Evolutionary conservation across 2,329 filamentous ascomycete species (phyloP), one percentile per base, ranked within the genome.

Genomic region (Aspergillus bombycis): DNA sequence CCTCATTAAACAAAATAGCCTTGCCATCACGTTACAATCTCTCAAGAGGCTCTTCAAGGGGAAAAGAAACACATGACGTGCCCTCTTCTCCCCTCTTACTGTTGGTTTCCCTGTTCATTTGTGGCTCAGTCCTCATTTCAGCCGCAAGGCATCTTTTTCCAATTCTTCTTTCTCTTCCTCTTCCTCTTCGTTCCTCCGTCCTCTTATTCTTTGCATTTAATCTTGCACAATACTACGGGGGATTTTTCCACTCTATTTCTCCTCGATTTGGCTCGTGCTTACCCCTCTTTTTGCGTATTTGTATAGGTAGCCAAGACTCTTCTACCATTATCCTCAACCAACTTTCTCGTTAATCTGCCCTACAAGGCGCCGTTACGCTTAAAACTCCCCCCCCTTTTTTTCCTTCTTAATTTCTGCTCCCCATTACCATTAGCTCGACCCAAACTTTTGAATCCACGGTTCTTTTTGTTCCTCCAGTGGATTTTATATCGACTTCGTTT

Each of bases 61-160:
- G 32, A n/a, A 41, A 10, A 23, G n/a, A 36, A 36, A 55, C 52
- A 55, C 52, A 55, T 55, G 52, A 55, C 52, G 52, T 55, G 23
- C 52, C n/a, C 30, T n/a, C 38, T 26, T 50, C 62, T 53, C 32
- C 34, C 28, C 58, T 28, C 23, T 41, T 56, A 34, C 55, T 65
- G 55, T 34, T 56, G 26, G 14, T 19, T 55, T 19, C 21, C 26
- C 12, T 54, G 52, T 23, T 36, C 21, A 57, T 30, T 36, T 57
- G 56, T 58, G 57, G 54, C 57, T 60, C 46, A 53, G 57, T 60
- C 32, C 53, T 50, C 38, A 23, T 45, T 58, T 62, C 61, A 62
- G 62, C 62, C 63, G 61, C 63, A 63, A 64, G 59, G 62, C 62
- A 52, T 62, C 55, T 58, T 62, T 56, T 57, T 6, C n/a, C 32